These are phyloP conservation scores for Aureococcus anophagefferens DNA, from an alignment of 108 stramenopile genomes.

Conservation along the genomic window DNA sequence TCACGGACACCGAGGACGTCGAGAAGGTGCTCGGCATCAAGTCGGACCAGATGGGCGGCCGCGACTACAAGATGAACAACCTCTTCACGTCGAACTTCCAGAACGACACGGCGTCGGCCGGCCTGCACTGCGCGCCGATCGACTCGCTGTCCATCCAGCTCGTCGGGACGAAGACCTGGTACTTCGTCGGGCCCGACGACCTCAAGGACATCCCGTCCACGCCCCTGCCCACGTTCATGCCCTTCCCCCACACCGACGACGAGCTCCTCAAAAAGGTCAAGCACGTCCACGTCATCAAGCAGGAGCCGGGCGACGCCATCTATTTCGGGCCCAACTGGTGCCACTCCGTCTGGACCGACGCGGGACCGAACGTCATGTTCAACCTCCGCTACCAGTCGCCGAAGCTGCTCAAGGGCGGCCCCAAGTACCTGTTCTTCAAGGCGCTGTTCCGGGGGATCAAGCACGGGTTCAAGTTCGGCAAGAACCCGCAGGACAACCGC, in stretches of 20 bases:
- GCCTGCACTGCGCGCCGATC: neutral
- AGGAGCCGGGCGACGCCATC: slow-evolving; percentile 3
- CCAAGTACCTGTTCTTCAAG: too few relatives aligned
- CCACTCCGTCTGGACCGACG: neutral
- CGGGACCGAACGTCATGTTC: neutral
- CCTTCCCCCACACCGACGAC: neutral
- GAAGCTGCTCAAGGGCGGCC: too few relatives aligned
- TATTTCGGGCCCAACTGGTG: slow-evolving; percentile 4
- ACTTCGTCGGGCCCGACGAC: slow-evolving; percentile 1
- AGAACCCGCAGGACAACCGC: too few relatives aligned
- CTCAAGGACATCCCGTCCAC: neutral
- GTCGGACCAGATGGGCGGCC: too few relatives aligned
- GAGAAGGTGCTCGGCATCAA: too few relatives aligned
- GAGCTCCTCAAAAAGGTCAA: neutral
- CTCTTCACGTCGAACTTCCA: slow-evolving; percentile 2
- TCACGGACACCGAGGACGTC: too few relatives aligned
- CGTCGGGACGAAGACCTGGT: slow-evolving; percentile 1
- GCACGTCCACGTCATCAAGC: neutral
- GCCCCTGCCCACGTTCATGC: neutral
- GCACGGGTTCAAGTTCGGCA: too few relatives aligned
- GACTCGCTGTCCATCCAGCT: slow-evolving; percentile 4
- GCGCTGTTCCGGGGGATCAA: too few relatives aligned
- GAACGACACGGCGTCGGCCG: neutral
- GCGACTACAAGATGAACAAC: too few relatives aligned
- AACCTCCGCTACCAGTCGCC: neutral